Percentiles rank a stretch among this genome's conserved stretches.
These are phyloP conservation scores for Epichloe scottii DNA, from an alignment of 2,329 filamentous ascomycete species.

Conservation along the genomic window DNA sequence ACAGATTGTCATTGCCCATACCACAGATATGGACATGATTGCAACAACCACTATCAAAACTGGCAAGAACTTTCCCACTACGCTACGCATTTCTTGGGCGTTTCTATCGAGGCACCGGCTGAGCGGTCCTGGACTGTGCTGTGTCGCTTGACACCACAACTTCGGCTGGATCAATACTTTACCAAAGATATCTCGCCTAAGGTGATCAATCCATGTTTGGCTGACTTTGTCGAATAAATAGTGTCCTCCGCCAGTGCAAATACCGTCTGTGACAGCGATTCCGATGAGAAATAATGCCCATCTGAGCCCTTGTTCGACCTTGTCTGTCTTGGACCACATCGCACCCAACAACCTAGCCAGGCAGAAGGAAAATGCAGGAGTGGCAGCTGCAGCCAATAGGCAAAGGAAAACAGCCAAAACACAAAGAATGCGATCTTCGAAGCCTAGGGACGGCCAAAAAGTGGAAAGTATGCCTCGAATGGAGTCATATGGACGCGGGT, in stretches of 20 bases:
- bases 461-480: constrained; percentile 31
- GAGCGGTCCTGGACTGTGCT: constrained; percentile 51
- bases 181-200: constrained; percentile 56
- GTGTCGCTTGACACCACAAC: constrained; percentile 62
- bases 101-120: constrained; percentile 65
- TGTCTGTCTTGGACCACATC: constrained; percentile 46
- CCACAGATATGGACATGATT: constrained; percentile 56
- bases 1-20: constrained; percentile 61
- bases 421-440: constrained; percentile 39
- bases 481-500: background rate
- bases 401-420: constrained; percentile 48
- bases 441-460: constrained; percentile 53
- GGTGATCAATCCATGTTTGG: constrained; percentile 63
- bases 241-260: constrained; percentile 52
- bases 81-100: constrained; percentile 75
- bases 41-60: constrained; percentile 51
- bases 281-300: constrained; percentile 62
- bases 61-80: constrained; percentile 67
- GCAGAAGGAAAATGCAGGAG: constrained; percentile 63
- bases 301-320: constrained; percentile 36
- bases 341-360: constrained; percentile 61
- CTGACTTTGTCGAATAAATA: constrained; percentile 60
- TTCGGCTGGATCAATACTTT: constrained; percentile 64
- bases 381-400: constrained; percentile 50
- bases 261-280: constrained; percentile 54